Base-by-base conservation (phyloP, 2,329 filamentous ascomycete genomes). In the Xylaria sp. region DNA sequence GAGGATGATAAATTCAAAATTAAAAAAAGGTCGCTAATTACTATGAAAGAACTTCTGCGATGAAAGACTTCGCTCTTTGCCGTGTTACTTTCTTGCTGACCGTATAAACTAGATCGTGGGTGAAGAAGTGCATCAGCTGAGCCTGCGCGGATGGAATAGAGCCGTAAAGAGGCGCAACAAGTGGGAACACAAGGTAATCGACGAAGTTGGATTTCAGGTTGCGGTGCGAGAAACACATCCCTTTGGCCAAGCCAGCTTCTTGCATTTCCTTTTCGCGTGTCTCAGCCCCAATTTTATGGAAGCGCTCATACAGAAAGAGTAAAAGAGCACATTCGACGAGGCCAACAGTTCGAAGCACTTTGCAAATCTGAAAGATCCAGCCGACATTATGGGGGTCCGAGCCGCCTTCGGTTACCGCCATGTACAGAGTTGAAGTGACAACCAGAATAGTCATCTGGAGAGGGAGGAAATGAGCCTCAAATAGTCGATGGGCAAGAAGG, bases 381-480 rank as follows among this genome's bases (percentile, higher is more conserved):
- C 77, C 79, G 39, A 92, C 79, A 37, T 85, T 80, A 70, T 88
- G 82, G 58, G 86, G 81, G 73, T 90, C 85, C 50, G 82, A 79
- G 62, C 82, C 80, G 68, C 82, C 82, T 66, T 88, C 83, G 15
- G 86, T 86, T 39, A 88, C 81, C 75, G 85, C 84, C 48, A 85
- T 81, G 78, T 89, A 92, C 3, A 92, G 74, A 0, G 87, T 86
- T 0, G 89, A 91, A 1, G 88, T 84, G 52, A 92, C 74, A 32
- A 92, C 83, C 34, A 92, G 82, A 55, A 92, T 87, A 7, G 87
- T 88, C 81, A 89, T 89, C 74, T 93, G 91, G 18, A 89, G 85
- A 0, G 91, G 90, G 28, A 93, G 81, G 77, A 92, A 92, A 78
- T 93, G 91, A 0, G 91, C 91, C 78, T 93, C 91, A 74, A 91